Percentiles rank a stretch among this genome's conserved stretches.
These are phyloP conservation scores for Backusella sp. DNA, from an alignment of 192 early-diverging fungal species.

Conservation along the genomic window DNA sequence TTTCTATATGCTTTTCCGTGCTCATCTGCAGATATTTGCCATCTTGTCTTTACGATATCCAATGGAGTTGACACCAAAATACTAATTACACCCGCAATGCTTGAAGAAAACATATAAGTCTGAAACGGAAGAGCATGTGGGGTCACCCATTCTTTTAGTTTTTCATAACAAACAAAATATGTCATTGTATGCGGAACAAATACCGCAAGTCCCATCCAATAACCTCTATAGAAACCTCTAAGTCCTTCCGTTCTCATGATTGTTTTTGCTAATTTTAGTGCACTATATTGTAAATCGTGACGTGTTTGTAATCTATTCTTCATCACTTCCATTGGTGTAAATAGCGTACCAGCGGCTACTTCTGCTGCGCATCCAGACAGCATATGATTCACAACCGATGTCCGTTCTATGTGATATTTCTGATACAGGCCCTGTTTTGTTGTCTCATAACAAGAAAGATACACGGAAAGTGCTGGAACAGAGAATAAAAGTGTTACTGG, in stretches of 20 bases:
- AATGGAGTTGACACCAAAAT: constrained; percentile 62
- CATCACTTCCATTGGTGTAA: constrained; percentile 87
- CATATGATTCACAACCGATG: constrained; percentile 54
- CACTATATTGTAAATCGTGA: not conserved
- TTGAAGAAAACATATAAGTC: constrained; percentile 60
- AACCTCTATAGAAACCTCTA: constrained; percentile 69
- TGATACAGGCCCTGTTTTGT: constrained; percentile 42
- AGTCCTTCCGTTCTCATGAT: constrained; percentile 61
- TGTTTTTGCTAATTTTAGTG: constrained; percentile 36
- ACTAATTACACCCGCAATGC: constrained; percentile 54
- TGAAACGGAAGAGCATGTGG: constrained; percentile 45
- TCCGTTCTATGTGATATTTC: constrained; percentile 20
- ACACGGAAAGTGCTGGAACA: constrained; percentile 71
- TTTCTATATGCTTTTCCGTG: constrained; percentile 22
- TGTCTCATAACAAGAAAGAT: constrained; percentile 68
- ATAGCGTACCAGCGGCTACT: constrained; percentile 62
- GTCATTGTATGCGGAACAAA: constrained; percentile 75
- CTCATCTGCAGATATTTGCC: constrained; percentile 56
- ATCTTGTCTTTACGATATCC: constrained; percentile 83
- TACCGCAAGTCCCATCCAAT: constrained; percentile 69
- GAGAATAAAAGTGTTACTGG: constrained; percentile 64
- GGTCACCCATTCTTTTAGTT: constrained; percentile 39
- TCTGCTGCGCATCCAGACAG: constrained; percentile 63
- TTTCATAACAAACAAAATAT: constrained; percentile 71
- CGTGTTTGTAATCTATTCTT: constrained; percentile 70